Evolutionary conservation across 2,329 filamentous ascomycete genomes (phyloP).

Genomic region (Colletotrichum truncatum): DNA sequence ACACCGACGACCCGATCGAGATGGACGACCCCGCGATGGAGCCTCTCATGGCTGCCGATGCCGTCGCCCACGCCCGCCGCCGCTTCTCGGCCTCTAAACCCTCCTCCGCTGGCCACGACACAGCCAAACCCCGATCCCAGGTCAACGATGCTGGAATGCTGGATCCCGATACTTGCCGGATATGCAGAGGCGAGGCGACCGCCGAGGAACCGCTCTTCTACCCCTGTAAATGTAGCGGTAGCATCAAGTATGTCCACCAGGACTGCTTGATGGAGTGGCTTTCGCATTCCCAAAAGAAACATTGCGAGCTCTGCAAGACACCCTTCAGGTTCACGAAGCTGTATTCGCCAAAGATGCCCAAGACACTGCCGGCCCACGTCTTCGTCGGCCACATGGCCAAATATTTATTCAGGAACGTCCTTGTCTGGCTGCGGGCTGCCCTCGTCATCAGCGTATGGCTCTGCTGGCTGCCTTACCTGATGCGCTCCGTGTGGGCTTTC

Average conservation of each 20-base stretch:
- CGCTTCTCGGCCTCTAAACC: slow-evolving; percentile 30
- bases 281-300: slow-evolving; percentile 98
- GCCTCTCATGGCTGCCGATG: slow-evolving; percentile 36
- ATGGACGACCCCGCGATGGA: slow-evolving; percentile 38
- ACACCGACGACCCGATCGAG: slow-evolving; percentile 14
- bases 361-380: slow-evolving; percentile 79
- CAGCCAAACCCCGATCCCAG: slow-evolving; percentile 13
- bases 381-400: slow-evolving; percentile 82
- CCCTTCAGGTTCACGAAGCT: slow-evolving; percentile 98
- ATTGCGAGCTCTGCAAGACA: slow-evolving; percentile 99
- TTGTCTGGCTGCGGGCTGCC: slow-evolving; percentile 81
- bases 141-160: slow-evolving; percentile 27
- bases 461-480: slow-evolving; percentile 85
- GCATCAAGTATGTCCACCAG: slow-evolving; percentile 98
- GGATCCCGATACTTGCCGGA: slow-evolving; percentile 89
- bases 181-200: slow-evolving; percentile 91
- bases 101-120: not conserved
- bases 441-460: slow-evolving; percentile 91
- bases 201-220: slow-evolving; percentile 89
- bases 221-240: slow-evolving; percentile 98
- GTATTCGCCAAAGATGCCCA: slow-evolving; percentile 94
- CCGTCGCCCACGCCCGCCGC: slow-evolving; percentile 38
- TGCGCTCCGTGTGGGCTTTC: slow-evolving; percentile 91
- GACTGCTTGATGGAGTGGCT: slow-evolving; percentile 99
- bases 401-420: slow-evolving; percentile 75